Conservation (phyloP, 2,329 filamentous ascomycete genomes). For the Hypoxylon sp. region DNA sequence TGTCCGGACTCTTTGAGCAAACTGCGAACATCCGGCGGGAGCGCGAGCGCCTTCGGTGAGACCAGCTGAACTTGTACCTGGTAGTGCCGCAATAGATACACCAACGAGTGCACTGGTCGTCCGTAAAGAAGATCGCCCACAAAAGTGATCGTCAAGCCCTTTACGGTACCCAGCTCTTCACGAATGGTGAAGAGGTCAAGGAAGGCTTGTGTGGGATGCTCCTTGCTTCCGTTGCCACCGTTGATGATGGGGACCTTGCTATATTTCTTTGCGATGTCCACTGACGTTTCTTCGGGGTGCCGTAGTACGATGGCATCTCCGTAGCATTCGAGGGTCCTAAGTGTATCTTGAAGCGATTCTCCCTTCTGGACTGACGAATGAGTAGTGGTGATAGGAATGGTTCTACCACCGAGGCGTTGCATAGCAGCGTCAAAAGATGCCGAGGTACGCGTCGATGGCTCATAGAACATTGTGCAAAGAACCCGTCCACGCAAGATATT, state of each 20-base stretch:
- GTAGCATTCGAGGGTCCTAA: conserved; percentile 94
- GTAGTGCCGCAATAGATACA: conserved; percentile 95
- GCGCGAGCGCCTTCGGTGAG: conserved; percentile 80
- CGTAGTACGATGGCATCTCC: conserved; percentile 96
- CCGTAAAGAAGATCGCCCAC: conserved; percentile 93
- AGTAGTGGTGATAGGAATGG: conserved; percentile 83
- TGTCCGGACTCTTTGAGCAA: conserved; percentile 81
- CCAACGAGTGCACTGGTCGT: conserved; percentile 93
- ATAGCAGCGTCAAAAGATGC: conserved; percentile 97
- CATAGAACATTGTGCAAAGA: conserved; percentile 95
- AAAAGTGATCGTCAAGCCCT: conserved; percentile 96
- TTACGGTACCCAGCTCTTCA: conserved; percentile 95
- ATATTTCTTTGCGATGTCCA: conserved; percentile 86
- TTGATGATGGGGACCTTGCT: conserved; percentile 95
- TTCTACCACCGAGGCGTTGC: conserved; percentile 95
- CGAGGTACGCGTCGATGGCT: conserved; percentile 95
- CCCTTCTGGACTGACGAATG: conserved; percentile 95
- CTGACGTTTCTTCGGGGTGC: conserved; percentile 86
- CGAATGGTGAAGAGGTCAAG: conserved; percentile 98
- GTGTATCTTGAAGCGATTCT: conserved; percentile 91
- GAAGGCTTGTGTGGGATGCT: conserved; percentile 98
- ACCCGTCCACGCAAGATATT: conserved; percentile 89
- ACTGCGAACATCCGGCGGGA: conserved; percentile 82
- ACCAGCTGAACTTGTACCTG: conserved; percentile 95
- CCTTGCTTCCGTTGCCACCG: conserved; percentile 93